Evolutionary conservation across 2,329 filamentous ascomycete genomes (phyloP).

Genomic region (Keithomyces neogunnii): DNA sequence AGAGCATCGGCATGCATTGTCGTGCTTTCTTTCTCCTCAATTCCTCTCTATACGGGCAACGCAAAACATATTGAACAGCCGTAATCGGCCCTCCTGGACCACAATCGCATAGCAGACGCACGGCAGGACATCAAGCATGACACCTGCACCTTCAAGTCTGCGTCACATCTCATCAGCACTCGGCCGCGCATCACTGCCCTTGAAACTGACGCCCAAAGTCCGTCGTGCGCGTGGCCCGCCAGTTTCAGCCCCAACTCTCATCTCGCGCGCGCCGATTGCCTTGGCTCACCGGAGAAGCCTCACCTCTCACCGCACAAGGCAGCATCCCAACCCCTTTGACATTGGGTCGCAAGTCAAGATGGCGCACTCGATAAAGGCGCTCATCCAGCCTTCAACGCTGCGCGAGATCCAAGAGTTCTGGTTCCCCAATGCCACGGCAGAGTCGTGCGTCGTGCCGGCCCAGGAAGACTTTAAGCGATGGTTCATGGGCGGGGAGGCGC

Average conservation of each 20-base stretch:
- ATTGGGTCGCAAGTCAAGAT: constrained; percentile 2
- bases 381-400: constrained; percentile 21
- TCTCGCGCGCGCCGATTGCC: not conserved
- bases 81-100: no score
- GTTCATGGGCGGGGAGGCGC: constrained; percentile 24
- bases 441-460: constrained; percentile 18
- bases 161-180: no score
- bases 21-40: no score
- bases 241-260: not conserved
- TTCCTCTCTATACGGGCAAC: no score
- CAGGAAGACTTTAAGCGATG: constrained; percentile 20
- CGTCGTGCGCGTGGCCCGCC: not conserved
- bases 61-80: no score
- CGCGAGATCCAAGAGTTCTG: constrained; percentile 26
- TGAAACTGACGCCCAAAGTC: no score
- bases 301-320: not conserved
- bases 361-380: constrained; percentile 7
- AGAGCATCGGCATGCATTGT: no score
- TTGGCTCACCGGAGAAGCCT: not conserved
- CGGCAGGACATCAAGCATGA: no score
- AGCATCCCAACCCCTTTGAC: not conserved
- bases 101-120: no score
- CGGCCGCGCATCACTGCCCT: no score
- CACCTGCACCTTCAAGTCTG: no score
- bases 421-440: constrained; percentile 24